These are phyloP conservation scores for Wickerhamiella kurtzmanii DNA, from an alignment of 805 yeast genomes.

Conservation along the genomic window DNA sequence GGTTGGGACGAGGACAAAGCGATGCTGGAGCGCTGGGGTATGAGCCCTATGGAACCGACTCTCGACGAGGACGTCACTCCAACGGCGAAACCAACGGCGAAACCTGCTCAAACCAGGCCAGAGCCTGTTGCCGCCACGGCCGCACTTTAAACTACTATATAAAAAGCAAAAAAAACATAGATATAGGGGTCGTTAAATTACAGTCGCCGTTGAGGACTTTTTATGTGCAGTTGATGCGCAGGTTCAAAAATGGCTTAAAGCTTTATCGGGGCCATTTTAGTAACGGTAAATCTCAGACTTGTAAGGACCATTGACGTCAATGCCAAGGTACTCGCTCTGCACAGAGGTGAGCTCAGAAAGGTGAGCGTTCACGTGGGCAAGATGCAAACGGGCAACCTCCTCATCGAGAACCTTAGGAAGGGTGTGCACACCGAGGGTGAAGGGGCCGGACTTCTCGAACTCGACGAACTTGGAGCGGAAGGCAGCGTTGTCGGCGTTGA, in stretches of 20 bases:
- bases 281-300: conserved; percentile 97
- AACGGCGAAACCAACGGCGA: not conserved
- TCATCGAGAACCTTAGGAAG: conserved; percentile 97
- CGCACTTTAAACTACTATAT: not conserved
- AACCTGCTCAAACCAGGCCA: not conserved
- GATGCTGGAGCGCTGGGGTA: conserved; percentile 59
- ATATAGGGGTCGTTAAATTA: not conserved
- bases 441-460: conserved; percentile 86
- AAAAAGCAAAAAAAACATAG: not conserved
- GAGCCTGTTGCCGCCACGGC: not conserved
- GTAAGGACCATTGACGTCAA: conserved; percentile 90
- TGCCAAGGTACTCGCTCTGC: conserved; percentile 90
- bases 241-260: not conserved
- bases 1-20: conserved; percentile 73
- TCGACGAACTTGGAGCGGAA: conserved; percentile 77
- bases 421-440: conserved; percentile 83
- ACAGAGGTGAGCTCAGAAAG: conserved; percentile 60
- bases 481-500: conserved; percentile 68
- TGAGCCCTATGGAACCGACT: conserved; percentile 19
- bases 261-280: conserved; percentile 31
- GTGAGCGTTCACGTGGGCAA: conserved; percentile 84
- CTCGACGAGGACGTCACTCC: conserved; percentile 3
- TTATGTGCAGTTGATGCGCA: conserved; percentile 4
- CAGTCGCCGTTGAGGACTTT: not conserved
- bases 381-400: conserved; percentile 95